Evolutionary conservation across 768 basidiomycete species (phyloP), one percentile per base, ranked within the genome.

Genomic region (Russula griseocarnosa): DNA sequence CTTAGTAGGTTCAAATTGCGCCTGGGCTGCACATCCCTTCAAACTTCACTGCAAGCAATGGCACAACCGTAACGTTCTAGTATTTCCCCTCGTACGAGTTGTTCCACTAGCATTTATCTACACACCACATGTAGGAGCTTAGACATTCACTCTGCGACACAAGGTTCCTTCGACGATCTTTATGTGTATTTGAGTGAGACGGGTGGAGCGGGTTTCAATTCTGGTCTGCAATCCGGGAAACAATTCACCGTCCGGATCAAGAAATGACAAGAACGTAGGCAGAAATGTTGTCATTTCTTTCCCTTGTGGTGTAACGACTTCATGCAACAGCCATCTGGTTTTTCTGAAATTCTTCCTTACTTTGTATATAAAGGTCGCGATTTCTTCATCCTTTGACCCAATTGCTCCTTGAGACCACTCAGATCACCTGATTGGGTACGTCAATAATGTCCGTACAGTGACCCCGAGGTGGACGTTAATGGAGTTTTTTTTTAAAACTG

Each of bases 31-130:
- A 79, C 75, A 73, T 68, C 62, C 83, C 83, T 3, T 34, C 69
- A 49, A 81, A 81, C 65, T 67, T 85, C 66, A 79, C 72, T 20
- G 83, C 83, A 0, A 28, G 76, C 8, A 78, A 79, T n/a, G 80
- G 80, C 26, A 80, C 81, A 20, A 62, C 73, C 3, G 78, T 85
- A 32, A 82, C 80, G 5, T 85, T 85, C 74, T 80, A n/a, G n/a
- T n/a, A 73, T 69, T 82, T 84, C 77, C 81, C 82, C 14, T 64
- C 66, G 82, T 82, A 61, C 64, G 69, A 20, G n/a, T 26, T 28
- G 18, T 44, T 11, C 20, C 8, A 0, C 16, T 30, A n/a, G 9
- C 10, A 2, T 51, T 26, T 20, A 22, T 38, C 32, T 40, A 7
- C 52, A 22, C 36, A 9, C 22, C 16, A 22, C 13, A 18, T 28